Conservation (phyloP, 1,139 yeast species). For the Yamadazyma sp. region DNA sequence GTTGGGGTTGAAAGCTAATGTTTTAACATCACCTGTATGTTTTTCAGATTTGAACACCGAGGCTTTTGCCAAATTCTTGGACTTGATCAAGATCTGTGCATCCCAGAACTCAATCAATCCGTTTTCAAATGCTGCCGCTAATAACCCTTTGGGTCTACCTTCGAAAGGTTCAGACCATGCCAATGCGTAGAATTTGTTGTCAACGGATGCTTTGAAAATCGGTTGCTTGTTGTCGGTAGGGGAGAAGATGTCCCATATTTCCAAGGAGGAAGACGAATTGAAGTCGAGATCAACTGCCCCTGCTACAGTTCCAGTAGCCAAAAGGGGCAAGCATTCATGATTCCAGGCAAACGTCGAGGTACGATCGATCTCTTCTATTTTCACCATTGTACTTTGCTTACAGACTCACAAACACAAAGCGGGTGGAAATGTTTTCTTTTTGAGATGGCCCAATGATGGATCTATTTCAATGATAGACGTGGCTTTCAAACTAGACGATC, state of each 20-base stretch:
- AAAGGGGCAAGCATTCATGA: conserved; percentile 64
- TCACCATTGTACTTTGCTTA: conserved; percentile 59
- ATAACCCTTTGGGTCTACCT: conserved; percentile 53
- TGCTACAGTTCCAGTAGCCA: conserved; percentile 91
- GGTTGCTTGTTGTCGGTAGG: conserved; percentile 41
- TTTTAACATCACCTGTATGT: conserved; percentile 71
- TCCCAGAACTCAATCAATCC: conserved; percentile 83
- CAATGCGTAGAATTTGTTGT: conserved; percentile 69
- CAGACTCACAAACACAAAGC: background rate
- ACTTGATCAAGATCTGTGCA: conserved; percentile 41
- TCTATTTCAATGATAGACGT: no score
- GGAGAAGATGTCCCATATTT: conserved; percentile 73
- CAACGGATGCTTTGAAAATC: conserved; percentile 51
- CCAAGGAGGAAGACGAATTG: conserved; percentile 72
- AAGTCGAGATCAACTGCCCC: conserved; percentile 92
- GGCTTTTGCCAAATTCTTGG: conserved; percentile 42
- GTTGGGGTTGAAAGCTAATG: conserved; percentile 75
- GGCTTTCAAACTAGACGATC: no score
- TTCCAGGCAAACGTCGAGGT: conserved; percentile 98
- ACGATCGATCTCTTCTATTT: conserved; percentile 76
- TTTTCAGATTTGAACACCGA: conserved; percentile 49
- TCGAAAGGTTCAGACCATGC: conserved; percentile 80
- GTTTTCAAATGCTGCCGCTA: conserved; percentile 89
- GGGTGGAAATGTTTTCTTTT: background rate
- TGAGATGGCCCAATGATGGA: no score